These are phyloP conservation scores for Phytophthora melonis DNA, from an alignment of 352 stramenopile species.

Conservation along the genomic window DNA sequence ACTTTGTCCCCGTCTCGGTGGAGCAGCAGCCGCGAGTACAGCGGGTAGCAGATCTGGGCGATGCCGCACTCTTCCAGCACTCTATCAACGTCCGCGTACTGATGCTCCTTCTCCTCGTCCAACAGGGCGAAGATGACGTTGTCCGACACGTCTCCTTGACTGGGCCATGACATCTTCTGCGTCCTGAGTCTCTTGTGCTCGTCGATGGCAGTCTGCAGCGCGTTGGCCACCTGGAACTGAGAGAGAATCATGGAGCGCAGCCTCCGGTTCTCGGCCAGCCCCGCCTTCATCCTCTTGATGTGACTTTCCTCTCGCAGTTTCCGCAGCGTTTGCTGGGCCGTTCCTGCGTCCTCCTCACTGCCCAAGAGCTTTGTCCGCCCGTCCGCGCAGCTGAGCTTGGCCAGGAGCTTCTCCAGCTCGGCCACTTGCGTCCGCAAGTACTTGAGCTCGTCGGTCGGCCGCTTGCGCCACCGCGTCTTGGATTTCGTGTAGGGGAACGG, in stretches of 20 bases:
- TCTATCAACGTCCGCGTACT: slow-evolving; percentile 11
- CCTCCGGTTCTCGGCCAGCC: slow-evolving; percentile 21
- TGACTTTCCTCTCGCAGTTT: slow-evolving; percentile 15
- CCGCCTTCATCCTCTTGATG: slow-evolving; percentile 1
- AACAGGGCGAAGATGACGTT: slow-evolving; percentile 21
- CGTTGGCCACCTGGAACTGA: slow-evolving; percentile 10
- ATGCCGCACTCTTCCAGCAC: slow-evolving; percentile 20
- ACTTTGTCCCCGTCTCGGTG: neutral
- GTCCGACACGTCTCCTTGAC: slow-evolving; percentile 3
- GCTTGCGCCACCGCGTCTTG: slow-evolving; percentile 25
- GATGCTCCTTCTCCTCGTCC: slow-evolving; percentile 22
- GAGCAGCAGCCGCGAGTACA: slow-evolving; percentile 18
- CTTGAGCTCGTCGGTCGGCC: slow-evolving; percentile 37
- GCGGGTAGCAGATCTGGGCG: slow-evolving; percentile 10
- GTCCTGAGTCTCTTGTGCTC: slow-evolving; percentile 8
- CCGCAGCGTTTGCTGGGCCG: neutral
- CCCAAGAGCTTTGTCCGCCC: neutral
- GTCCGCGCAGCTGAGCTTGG: slow-evolving; percentile 9
- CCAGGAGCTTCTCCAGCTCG: slow-evolving; percentile 22
- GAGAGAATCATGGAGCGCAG: slow-evolving; percentile 6
- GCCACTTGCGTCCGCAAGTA: slow-evolving; percentile 26
- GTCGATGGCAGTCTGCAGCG: slow-evolving; percentile 25
- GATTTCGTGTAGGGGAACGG: slow-evolving; percentile 13
- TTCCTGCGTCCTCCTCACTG: neutral
- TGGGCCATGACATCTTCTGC: slow-evolving; percentile 15